A percentile compares a stretch with the other conserved stretches of the same genome.
Conservation (phyloP, 164 flowering plant species). For the Aristolochia contorta region DNA sequence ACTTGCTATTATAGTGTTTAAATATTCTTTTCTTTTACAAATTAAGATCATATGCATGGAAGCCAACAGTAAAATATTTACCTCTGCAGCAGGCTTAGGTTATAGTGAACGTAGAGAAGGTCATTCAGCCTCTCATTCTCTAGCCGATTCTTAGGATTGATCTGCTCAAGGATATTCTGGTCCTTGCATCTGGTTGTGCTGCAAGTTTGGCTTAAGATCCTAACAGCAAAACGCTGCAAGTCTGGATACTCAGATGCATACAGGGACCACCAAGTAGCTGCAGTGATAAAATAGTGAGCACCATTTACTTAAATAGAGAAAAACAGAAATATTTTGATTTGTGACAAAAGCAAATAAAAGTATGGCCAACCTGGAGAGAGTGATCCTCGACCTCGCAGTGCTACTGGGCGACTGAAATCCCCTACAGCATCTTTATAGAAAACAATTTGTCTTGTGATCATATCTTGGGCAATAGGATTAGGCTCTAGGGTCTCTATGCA, state of each 20-base stretch:
- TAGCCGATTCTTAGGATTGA: constrained; percentile 31
- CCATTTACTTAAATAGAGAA: not conserved
- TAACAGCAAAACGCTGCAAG: constrained; percentile 63
- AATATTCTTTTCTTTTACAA: too few species aligned
- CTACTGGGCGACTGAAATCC: constrained; percentile 33
- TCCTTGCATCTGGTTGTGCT: constrained; percentile 58
- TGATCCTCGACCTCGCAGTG: constrained; percentile 28
- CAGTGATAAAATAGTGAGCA: constrained; percentile 3
- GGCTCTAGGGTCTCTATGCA: constrained; percentile 38
- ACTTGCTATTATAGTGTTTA: too few species aligned
- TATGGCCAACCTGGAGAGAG: constrained; percentile 27
- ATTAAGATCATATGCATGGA: too few species aligned
- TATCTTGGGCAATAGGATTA: constrained; percentile 24
- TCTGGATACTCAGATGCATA: constrained; percentile 39
- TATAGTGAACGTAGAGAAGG: constrained; percentile 58
- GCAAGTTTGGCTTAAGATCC: constrained; percentile 77
- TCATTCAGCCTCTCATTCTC: constrained; percentile 50
- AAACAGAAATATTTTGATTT: not conserved
- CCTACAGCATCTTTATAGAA: constrained; percentile 35
- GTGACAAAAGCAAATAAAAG: too few species aligned
- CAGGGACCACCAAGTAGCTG: constrained; percentile 44
- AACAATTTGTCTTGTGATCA: constrained; percentile 24
- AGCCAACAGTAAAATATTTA: constrained; percentile 6
- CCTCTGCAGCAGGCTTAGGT: constrained; percentile 43
- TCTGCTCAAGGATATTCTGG: constrained; percentile 53